Conservation (phyloP, 352 stramenopile genomes). For the Globisporangium viniferum region DNA sequence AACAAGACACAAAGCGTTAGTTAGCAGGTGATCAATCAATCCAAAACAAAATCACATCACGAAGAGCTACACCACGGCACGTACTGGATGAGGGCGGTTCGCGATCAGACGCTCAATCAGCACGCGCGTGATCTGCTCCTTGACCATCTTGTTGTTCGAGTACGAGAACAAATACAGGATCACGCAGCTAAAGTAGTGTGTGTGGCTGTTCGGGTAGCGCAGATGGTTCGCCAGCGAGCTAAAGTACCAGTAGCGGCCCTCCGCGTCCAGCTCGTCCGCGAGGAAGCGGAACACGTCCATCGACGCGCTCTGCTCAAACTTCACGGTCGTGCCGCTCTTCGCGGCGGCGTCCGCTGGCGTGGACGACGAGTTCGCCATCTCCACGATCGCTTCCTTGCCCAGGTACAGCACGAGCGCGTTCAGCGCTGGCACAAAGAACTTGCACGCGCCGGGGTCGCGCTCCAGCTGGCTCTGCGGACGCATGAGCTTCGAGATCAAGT, state of each 20-base stretch:
- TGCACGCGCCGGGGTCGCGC: conserved; percentile 65
- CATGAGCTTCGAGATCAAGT: conserved; percentile 75
- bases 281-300: conserved; percentile 96
- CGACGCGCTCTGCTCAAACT: conserved; percentile 83
- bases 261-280: conserved; percentile 94
- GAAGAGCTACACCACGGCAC: conserved; percentile 16
- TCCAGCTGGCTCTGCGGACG: conserved; percentile 58
- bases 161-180: conserved; percentile 99
- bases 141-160: conserved; percentile 94
- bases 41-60: conserved; percentile 1
- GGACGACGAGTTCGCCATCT: conserved; percentile 57
- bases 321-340: conserved; percentile 35
- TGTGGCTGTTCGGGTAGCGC: conserved; percentile 99
- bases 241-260: conserved; percentile 97
- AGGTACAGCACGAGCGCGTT: conserved; percentile 88
- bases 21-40: neutral
- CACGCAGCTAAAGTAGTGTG: conserved; percentile 99
- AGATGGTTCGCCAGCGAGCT: conserved; percentile 99
- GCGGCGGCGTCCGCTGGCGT: conserved; percentile 7
- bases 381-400: conserved; percentile 79
- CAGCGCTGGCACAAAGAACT: conserved; percentile 93
- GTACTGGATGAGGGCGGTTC: conserved; percentile 95
- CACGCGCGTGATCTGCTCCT: conserved; percentile 98
- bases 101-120: conserved; percentile 99
- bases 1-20: neutral